Percentiles rank a stretch among this genome's conserved stretches.
Evolutionary conservation across 1,139 yeast species (phyloP).

Genomic region (Zygosaccharomyces pseudobailii): DNA sequence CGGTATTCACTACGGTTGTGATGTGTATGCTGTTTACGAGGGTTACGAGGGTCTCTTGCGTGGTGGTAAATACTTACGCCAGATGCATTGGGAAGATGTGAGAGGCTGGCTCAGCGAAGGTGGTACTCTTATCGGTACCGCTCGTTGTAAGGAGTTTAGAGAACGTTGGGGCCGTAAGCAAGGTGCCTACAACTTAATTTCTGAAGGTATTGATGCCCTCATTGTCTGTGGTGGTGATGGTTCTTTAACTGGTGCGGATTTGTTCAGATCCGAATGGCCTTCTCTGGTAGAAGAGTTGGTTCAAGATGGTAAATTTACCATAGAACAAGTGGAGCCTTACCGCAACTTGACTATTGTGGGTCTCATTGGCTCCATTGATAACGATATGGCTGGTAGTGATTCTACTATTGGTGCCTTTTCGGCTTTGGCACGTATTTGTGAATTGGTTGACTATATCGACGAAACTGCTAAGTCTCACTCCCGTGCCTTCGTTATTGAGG

Average conservation of each 20-base stretch:
- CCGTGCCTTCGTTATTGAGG: slow-evolving; percentile 78
- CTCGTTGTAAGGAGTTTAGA: slow-evolving; percentile 64
- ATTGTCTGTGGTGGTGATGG: slow-evolving; percentile 88
- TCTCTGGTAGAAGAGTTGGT: slow-evolving; percentile 58
- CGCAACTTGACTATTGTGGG: slow-evolving; percentile 67
- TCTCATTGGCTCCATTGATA: slow-evolving; percentile 76
- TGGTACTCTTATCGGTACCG: slow-evolving; percentile 81
- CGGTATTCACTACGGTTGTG: slow-evolving; percentile 65
- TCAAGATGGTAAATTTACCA: slow-evolving; percentile 45
- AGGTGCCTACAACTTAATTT: slow-evolving; percentile 65
- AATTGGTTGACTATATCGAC: slow-evolving; percentile 75
- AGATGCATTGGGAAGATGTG: slow-evolving; percentile 75
- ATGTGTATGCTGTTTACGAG: slow-evolving; percentile 68
- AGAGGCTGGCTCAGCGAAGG: slow-evolving; percentile 71
- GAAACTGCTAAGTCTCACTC: slow-evolving; percentile 83
- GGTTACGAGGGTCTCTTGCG: slow-evolving; percentile 74
- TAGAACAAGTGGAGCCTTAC: slow-evolving; percentile 49
- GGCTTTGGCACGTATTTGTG: slow-evolving; percentile 69
- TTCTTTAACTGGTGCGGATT: slow-evolving; percentile 76
- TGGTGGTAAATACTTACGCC: slow-evolving; percentile 60
- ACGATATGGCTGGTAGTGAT: slow-evolving; percentile 80
- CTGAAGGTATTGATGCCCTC: slow-evolving; percentile 71
- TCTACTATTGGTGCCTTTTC: slow-evolving; percentile 80
- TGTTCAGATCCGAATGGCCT: slow-evolving; percentile 78
- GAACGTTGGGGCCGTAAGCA: slow-evolving; percentile 62